phyloP scores from a whole-genome alignment of 192 early-diverging fungal species.

The Chytriomyces confervae region DNA sequence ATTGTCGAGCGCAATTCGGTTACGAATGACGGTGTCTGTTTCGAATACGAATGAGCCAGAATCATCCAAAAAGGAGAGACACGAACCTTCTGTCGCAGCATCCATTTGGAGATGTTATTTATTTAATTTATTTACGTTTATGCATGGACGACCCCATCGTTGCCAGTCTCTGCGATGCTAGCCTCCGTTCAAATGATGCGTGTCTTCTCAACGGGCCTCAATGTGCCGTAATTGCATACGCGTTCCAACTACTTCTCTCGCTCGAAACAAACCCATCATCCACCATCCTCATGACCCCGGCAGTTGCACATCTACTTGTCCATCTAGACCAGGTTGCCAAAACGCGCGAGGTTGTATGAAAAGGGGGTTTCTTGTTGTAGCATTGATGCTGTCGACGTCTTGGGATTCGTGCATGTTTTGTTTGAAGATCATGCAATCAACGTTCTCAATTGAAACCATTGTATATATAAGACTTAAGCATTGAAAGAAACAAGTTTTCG shows the following conservation, averaged over 20 bases:
- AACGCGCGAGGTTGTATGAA: too few relatives aligned
- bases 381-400: too few relatives aligned
- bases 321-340: conserved; percentile 17
- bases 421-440: too few relatives aligned
- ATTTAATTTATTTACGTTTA: neutral
- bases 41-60: too few relatives aligned
- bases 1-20: conserved; percentile 39
- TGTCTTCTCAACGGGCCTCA: conserved; percentile 32
- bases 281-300: conserved; percentile 40
- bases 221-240: conserved; percentile 52
- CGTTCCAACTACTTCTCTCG: conserved; percentile 40
- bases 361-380: too few relatives aligned
- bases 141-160: neutral
- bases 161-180: conserved; percentile 16
- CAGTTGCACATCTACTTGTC: conserved; percentile 41
- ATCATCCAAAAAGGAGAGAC: neutral
- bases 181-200: conserved; percentile 34
- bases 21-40: conserved; percentile 41
- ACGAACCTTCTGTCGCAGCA: neutral
- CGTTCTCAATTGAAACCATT: too few relatives aligned
- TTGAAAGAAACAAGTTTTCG: too few relatives aligned
- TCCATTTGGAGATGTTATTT: neutral
- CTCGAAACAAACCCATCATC: too few relatives aligned
- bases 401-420: too few relatives aligned
- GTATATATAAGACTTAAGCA: too few relatives aligned